phyloP scores from a whole-genome alignment of 345 rosid species.

The Dipteronia dyeriana region DNA sequence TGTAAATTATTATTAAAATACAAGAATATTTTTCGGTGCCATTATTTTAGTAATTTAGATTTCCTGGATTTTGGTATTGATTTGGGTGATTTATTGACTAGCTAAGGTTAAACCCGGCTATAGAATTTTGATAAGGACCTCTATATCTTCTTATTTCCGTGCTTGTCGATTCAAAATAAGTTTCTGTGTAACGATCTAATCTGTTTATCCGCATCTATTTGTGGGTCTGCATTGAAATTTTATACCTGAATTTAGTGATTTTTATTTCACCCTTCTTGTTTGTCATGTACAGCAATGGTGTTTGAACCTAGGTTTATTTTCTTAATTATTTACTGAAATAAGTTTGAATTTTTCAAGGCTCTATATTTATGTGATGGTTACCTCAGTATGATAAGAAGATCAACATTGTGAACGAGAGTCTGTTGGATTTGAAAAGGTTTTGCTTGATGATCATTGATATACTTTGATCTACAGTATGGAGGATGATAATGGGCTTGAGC shows the following conservation, averaged over 20 bases:
- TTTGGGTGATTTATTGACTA: not conserved
- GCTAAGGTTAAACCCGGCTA: not conserved
- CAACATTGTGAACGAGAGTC: conserved; percentile 9
- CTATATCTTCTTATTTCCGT: not conserved
- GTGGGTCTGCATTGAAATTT: not conserved
- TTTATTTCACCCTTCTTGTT: not conserved
- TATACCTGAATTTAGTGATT: not conserved
- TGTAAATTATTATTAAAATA: conserved; percentile 2
- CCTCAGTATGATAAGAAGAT: not conserved
- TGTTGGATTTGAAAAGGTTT: not conserved
- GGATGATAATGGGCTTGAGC: conserved; percentile 90
- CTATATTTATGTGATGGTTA: conserved; percentile 1
- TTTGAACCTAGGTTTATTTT: not conserved
- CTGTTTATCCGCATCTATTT: not conserved
- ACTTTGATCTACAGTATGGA: conserved; percentile 49
- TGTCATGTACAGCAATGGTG: conserved; percentile 5
- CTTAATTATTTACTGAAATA: not conserved
- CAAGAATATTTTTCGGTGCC: not conserved
- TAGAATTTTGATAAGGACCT: not conserved
- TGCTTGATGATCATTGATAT: conserved; percentile 6
- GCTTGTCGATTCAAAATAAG: not conserved
- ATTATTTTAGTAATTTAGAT: not conserved
- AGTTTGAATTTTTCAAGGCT: conserved; percentile 3
- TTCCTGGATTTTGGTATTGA: not conserved
- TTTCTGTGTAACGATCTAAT: not conserved